Evolutionary conservation across 2,329 filamentous ascomycete species (phyloP), one percentile per base, ranked within the genome.

Genomic region (Colletotrichum chrysophilum): DNA sequence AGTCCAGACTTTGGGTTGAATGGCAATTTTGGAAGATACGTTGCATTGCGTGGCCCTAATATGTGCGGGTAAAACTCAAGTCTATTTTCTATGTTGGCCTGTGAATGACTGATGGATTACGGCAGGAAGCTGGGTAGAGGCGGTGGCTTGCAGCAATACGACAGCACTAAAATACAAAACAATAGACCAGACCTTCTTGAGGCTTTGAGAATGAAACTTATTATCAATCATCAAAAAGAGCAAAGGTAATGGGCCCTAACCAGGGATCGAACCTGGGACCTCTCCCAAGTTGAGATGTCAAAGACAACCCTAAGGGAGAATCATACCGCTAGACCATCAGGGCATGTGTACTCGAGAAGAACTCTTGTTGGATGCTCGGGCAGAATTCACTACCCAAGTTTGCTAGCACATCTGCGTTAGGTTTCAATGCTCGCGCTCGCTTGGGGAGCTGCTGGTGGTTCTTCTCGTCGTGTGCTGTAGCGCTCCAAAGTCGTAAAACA

Each of bases 261-360:
- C 66, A 69, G 66, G 66, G 56, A 60, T 69, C 66, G 66, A 69
- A 69, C 66, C 66, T 69, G 66, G 66, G 66, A 69, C 66, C 66
- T 69, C 66, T 69, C 66, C 66, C 66, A 69, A 0, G 0, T 1
- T 12, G 36, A 48, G 55, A 18, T 32, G 13, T 10, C 26, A 8
- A 0, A 21, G 38, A 66, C 34, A 48, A 61, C 66, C 66, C 66
- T 69, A 69, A 69, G 66, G 66, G 66, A 69, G 66, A 69, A 69
- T 69, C 66, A 69, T 69, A 69, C 66, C 66, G 66, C 66, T 69
- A 69, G 66, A 69, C 66, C 66, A 69, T 69, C 66, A 69, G 66
- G 66, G 66, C 66, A 3, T 1, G 7, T 3, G 10, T 32, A 2
- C 12, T 16, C 26, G 8, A 8, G 9, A 9, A 6, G 24, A 61